Evolutionary conservation across 169 alveolate species (phyloP), one percentile per base, ranked within the genome.

Genomic region (Cryptosporidium andersoni): DNA sequence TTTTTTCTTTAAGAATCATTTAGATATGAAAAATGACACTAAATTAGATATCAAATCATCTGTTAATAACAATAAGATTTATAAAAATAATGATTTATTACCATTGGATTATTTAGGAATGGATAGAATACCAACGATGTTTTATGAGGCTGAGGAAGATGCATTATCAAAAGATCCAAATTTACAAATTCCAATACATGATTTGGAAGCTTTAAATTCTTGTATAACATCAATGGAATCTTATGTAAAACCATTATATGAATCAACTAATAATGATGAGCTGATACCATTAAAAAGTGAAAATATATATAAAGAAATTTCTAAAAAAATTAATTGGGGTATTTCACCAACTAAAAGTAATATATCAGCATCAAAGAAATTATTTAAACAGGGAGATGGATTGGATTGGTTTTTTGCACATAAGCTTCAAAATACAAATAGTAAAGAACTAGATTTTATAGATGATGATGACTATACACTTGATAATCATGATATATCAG

Each of bases 211-310:
- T 8, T 43, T 74, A 60, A 74, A 74, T 74, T 74, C 85, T 56
- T 74, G 85, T 74, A 74, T 74, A 47, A 58, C 85, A 12, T 74
- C 85, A 9, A 48, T 74, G 85, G 85, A 74, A 37, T 48, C 85
- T 53, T 74, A 74, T 55, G 60, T 74, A 43, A 74, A 74, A 47
- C 85, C 85, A 42, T 25, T 74, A 14, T 37, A 6, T 40, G 65
- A 49, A 14, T 5, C 51, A 11, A 36, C 34, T n/a, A 55, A 74
- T 3, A 39, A 53, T 43, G 48, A 34, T n/a, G 25, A 25, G 0
- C 25, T 25, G 25, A 25, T 25, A 25, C 25, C 25, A 25, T 25
- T 25, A 25, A 25, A 25, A 25, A 25, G 25, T 25, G 25, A 25
- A 0, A 64, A 64, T 64, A 55, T 60, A 64, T 74, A 74, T 60